Conservation (phyloP, 768 basidiomycete genomes). For the Lactarius deliciosus region DNA sequence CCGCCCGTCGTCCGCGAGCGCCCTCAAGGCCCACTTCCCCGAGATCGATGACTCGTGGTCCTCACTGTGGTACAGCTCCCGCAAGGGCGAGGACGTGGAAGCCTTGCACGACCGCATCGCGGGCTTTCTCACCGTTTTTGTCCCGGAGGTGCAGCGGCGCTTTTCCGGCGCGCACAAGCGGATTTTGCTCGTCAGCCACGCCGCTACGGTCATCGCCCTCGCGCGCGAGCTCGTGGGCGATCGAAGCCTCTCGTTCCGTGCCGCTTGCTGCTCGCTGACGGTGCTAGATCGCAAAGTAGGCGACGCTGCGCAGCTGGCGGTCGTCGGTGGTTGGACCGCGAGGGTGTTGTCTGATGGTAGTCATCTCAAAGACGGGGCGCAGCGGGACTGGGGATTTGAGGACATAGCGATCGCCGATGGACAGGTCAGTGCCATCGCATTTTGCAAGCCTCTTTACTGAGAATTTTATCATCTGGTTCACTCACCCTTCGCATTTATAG, state of each 20-base stretch:
- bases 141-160: slow-evolving; percentile 49
- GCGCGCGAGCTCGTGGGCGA: slow-evolving; percentile 57
- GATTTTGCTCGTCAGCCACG: slow-evolving; percentile 69
- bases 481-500: slow-evolving; percentile 37
- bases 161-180: slow-evolving; percentile 46
- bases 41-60: slow-evolving; percentile 60
- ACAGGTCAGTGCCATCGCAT: slow-evolving; percentile 44
- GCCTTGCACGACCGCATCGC: slow-evolving; percentile 61
- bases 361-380: slow-evolving; percentile 57
- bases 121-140: slow-evolving; percentile 51
- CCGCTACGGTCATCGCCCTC: slow-evolving; percentile 70
- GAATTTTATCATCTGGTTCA: neutral
- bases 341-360: slow-evolving; percentile 51
- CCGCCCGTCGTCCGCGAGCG: slow-evolving; percentile 57
- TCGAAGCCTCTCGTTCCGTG: slow-evolving; percentile 39
- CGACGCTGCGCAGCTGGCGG: slow-evolving; percentile 15
- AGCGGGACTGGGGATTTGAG: slow-evolving; percentile 81
- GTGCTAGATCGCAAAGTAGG: slow-evolving; percentile 45
- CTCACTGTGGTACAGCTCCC: slow-evolving; percentile 66
- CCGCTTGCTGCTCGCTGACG: slow-evolving; percentile 77
- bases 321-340: slow-evolving; percentile 49
- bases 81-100: slow-evolving; percentile 67
- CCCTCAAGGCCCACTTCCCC: slow-evolving; percentile 55
- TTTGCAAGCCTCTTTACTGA: neutral
- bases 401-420: slow-evolving; percentile 63